Conservation (phyloP, 306 rosid genomes). For the Prunus padus region DNA sequence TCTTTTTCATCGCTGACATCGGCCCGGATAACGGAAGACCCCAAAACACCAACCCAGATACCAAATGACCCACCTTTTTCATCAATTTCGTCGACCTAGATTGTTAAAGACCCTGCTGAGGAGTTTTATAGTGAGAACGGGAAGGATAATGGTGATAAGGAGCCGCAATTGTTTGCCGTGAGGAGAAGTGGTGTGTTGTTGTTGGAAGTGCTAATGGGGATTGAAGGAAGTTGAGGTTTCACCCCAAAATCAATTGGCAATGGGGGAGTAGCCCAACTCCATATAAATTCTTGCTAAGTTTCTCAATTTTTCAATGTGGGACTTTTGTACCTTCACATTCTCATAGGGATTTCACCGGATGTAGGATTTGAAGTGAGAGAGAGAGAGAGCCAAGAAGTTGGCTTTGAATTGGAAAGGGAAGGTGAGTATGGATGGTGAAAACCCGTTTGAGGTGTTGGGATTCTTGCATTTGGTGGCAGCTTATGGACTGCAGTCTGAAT, state of each 20-base stretch:
- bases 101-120: conserved; percentile 20
- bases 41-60: conserved; percentile 2
- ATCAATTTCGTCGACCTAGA: neutral
- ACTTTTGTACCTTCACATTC: no score
- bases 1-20: conserved; percentile 7
- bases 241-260: no score
- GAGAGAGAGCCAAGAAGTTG: conserved; percentile 50
- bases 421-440: conserved; percentile 29
- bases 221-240: no score
- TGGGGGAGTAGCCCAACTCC: no score
- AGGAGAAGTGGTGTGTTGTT: conserved; percentile 53
- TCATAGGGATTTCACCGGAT: conserved; percentile 29
- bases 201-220: conserved; percentile 54
- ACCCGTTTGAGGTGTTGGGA: conserved; percentile 45
- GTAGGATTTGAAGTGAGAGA: conserved; percentile 40
- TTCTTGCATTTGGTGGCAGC: conserved; percentile 58
- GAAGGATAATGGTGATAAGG: conserved; percentile 18
- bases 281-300: no score
- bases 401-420: conserved; percentile 51
- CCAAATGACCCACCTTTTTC: conserved; percentile 15
- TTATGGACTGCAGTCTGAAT: conserved; percentile 52
- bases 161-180: conserved; percentile 26
- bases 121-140: conserved; percentile 34
- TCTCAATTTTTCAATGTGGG: no score
- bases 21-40: conserved; percentile 8